Evolutionary conservation across 345 rosid species (phyloP).

Genomic region (Aurinia saxatilis): DNA sequence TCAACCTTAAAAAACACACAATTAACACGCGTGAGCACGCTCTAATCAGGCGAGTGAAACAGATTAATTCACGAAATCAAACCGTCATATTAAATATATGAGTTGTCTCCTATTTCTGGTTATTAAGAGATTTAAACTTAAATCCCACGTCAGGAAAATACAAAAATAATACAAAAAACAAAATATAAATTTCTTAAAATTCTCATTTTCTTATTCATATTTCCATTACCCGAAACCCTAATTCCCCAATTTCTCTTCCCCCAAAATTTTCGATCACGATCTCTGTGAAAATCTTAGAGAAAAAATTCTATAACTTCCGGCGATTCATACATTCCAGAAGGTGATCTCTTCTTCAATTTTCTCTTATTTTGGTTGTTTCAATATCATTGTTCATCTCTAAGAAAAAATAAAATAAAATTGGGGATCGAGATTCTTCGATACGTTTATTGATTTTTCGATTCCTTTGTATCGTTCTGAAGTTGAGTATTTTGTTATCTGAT

Average conservation of each 20-base stretch:
- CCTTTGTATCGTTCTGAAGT: background rate
- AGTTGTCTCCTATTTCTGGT: slow-evolving; percentile 25
- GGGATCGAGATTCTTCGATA: slow-evolving; percentile 1
- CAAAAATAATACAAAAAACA: background rate
- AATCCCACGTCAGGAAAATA: slow-evolving; percentile 20
- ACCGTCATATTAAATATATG: slow-evolving; percentile 19
- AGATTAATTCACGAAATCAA: slow-evolving; percentile 1
- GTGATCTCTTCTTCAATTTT: slow-evolving; percentile 1
- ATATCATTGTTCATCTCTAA: slow-evolving; percentile 5
- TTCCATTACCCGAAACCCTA: slow-evolving; percentile 27
- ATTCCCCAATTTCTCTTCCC: slow-evolving; percentile 25
- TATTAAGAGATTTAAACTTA: slow-evolving; percentile 15
- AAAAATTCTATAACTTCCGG: background rate
- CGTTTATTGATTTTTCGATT: background rate
- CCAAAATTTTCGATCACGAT: slow-evolving; percentile 17
- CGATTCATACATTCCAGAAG: slow-evolving; percentile 16
- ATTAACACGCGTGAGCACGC: slow-evolving; percentile 21
- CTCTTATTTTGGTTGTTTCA: background rate
- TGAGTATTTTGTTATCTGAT: background rate
- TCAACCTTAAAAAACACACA: background rate
- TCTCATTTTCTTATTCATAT: background rate
- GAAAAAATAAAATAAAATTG: background rate
- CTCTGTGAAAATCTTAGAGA: slow-evolving; percentile 1
- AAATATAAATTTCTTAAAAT: slow-evolving; percentile 23
- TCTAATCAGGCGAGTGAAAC: slow-evolving; percentile 6